Conservation (phyloP, 2,329 filamentous ascomycete genomes). For the Diaporthe sp. region DNA sequence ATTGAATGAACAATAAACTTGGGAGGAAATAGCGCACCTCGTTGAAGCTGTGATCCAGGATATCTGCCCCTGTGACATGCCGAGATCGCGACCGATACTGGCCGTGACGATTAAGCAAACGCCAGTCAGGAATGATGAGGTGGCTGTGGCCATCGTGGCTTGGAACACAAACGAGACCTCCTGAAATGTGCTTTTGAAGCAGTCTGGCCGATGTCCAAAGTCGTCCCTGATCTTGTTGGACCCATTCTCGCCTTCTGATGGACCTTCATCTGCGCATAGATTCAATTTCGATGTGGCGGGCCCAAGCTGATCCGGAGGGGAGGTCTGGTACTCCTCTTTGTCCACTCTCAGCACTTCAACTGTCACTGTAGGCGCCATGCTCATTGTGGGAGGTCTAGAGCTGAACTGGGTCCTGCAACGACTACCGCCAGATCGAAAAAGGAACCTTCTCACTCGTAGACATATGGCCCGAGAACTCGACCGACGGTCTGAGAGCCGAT, state of each 20-base stretch:
- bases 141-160: neutral
- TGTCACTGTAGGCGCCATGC: neutral
- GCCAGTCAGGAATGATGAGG: neutral
- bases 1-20: neutral
- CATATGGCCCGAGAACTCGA: neutral
- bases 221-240: neutral
- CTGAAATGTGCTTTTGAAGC: neutral
- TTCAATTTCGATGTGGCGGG: neutral
- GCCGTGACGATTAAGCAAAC: slow-evolving; percentile 3
- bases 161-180: slow-evolving; percentile 2
- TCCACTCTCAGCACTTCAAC: neutral
- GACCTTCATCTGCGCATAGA: neutral
- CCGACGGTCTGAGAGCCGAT: neutral
- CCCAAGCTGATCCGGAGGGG: neutral
- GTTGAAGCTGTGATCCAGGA: slow-evolving; percentile 1
- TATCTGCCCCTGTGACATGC: neutral
- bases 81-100: neutral
- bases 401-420: neutral
- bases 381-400: neutral
- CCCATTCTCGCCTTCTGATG: neutral
- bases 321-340: neutral
- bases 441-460: neutral
- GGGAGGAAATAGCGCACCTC: neutral
- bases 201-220: neutral
- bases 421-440: neutral